phyloP scores from a whole-genome alignment of 2,329 filamentous ascomycete species.

The Fusarium humuli region DNA sequence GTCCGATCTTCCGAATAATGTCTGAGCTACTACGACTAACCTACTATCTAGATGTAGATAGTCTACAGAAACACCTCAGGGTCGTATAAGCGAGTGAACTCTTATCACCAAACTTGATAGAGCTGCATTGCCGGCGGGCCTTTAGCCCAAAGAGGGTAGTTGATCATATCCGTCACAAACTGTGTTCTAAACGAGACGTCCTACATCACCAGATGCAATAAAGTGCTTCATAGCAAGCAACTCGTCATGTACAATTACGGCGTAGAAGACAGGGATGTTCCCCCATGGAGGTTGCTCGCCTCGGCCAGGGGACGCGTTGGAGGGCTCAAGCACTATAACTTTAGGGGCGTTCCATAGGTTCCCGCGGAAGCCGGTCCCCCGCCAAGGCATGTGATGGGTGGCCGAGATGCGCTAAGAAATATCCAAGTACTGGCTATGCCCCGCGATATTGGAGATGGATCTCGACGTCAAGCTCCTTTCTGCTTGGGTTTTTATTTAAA shows the following conservation, averaged over 20 bases:
- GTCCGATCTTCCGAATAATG: conserved; percentile 3
- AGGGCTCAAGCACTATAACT: conserved; percentile 22
- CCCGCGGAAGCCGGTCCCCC: conserved; percentile 29
- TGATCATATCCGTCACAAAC: background rate
- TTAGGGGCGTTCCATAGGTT: conserved; percentile 18
- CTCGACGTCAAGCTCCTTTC: conserved; percentile 39
- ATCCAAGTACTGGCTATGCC: conserved; percentile 49
- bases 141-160: conserved; percentile 16
- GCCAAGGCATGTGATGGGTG: conserved; percentile 43
- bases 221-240: conserved; percentile 8
- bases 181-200: background rate
- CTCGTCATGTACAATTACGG: conserved; percentile 38
- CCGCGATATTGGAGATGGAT: conserved; percentile 37
- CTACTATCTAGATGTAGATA: no score
- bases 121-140: conserved; percentile 10
- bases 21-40: no score
- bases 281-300: conserved; percentile 19
- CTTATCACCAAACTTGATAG: background rate
- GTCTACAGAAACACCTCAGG: background rate
- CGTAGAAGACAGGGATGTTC: conserved; percentile 27
- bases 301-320: conserved; percentile 20
- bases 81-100: background rate
- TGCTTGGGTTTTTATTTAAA: conserved; percentile 22
- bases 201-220: conserved; percentile 6
- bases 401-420: conserved; percentile 46